Base-by-base conservation (phyloP, 1,284 basidiomycete species). In the Ustilago loliicola region DNA sequence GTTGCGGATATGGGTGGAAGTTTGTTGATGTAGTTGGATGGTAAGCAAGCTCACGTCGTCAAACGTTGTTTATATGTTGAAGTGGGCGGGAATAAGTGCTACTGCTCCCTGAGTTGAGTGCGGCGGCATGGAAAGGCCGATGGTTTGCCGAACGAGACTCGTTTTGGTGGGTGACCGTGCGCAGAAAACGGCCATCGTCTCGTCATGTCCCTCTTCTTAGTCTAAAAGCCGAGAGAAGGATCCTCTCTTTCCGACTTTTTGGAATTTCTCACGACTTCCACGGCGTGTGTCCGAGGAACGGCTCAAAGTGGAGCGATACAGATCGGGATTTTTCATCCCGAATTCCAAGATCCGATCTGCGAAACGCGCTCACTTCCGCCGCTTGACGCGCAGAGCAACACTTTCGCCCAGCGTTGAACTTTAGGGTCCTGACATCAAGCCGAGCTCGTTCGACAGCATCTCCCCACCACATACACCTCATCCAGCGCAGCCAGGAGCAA, bases 51-150 rank as follows among this genome's bases (percentile, higher is more conserved):
- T 21, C 48, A 23, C 52, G 36, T 59, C 45, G 34, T 29, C 25
- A 19, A 29, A 9, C n/a, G 30, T 15, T 27, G 57, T 56, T 55
- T 67, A 45, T 67, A 67, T 52, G 2, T 45, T 17, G 15, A 36
- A 19, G 17, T 10, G 34, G 21, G 59, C 34, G 34, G 51, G 59
- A 42, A 38, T 51, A 51, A 50, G 54, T 56, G 34, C 6, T 17
- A 38, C 15, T 59, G 29, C 9, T 11, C n/a, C n/a, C n/a, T n/a
- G n/a, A n/a, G n/a, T n/a, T 23, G n/a, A 4, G 36, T 11, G 10
- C 30, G 30, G 23, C 23, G 42, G 42, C 45, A 48, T 62, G 52
- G 61, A 55, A 62, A 36, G 45, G 61, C 61, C 53, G 61, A 62
- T 30, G 30, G 42, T 63, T 56, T 56, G 53, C 53, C 53, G 45